These are phyloP conservation scores for Sugiyamaella marilandica DNA, from an alignment of 805 yeast species.

Conservation along the genomic window DNA sequence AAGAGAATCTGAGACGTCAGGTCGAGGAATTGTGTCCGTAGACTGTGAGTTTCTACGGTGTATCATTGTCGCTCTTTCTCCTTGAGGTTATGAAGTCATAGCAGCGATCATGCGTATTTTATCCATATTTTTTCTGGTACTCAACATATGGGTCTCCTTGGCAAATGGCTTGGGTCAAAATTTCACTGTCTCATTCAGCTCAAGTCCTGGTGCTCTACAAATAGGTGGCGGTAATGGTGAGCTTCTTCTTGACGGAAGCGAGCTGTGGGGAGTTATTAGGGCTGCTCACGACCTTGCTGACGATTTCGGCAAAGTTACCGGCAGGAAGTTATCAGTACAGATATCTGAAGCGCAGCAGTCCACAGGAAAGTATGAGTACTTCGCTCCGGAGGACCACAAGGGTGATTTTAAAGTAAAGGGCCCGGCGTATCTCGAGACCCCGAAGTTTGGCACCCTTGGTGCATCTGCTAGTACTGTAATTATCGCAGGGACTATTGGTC, in stretches of 20 bases:
- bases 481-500: conserved; percentile 14
- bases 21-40: too few relatives aligned
- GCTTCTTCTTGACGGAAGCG: conserved; percentile 14
- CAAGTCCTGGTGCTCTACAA: background rate
- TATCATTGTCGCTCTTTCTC: too few relatives aligned
- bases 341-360: background rate
- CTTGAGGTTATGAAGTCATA: too few relatives aligned
- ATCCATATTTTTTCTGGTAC: background rate
- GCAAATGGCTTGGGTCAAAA: background rate
- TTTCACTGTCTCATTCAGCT: background rate
- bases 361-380: conserved; percentile 16
- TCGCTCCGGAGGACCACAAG: conserved; percentile 1
- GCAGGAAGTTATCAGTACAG: background rate
- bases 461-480: conserved; percentile 5
- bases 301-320: conserved; percentile 14
- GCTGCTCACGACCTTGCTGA: conserved; percentile 14
- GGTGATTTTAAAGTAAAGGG: conserved; percentile 4
- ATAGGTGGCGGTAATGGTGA: conserved; percentile 14
- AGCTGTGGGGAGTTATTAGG: conserved; percentile 16
- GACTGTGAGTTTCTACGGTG: too few relatives aligned
- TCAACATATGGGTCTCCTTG: background rate
- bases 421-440: conserved; percentile 3
- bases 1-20: too few relatives aligned
- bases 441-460: background rate
- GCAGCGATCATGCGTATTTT: too few relatives aligned